A percentile compares a stretch with the other conserved stretches of the same genome.
These are phyloP conservation scores for Anisogramma anomala DNA, from an alignment of 2,329 filamentous ascomycete genomes.

Conservation along the genomic window DNA sequence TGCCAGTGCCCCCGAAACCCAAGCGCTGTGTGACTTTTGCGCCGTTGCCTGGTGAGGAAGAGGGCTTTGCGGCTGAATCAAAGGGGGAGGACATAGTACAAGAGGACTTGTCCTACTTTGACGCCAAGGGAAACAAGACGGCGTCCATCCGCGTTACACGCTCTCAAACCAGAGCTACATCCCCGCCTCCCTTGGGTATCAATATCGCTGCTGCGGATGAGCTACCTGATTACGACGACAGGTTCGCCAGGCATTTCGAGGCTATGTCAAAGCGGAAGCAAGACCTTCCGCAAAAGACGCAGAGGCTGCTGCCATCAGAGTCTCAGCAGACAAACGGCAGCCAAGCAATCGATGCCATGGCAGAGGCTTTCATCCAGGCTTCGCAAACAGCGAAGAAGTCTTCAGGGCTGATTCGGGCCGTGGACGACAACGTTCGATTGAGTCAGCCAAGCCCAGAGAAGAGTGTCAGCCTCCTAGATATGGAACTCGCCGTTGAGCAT, in stretches of 20 bases:
- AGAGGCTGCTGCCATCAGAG: conserved; percentile 28
- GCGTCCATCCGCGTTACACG: conserved; percentile 1
- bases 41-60: conserved; percentile 17
- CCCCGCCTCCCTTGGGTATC: conserved; percentile 9
- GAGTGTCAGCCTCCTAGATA: not conserved
- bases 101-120: conserved; percentile 9
- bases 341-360: conserved; percentile 34
- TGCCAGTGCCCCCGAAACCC: conserved; percentile 16
- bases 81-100: conserved; percentile 2
- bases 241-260: conserved; percentile 38
- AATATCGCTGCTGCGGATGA: conserved; percentile 17
- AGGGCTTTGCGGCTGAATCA: not conserved
- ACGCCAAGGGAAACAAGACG: conserved; percentile 5
- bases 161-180: conserved; percentile 3
- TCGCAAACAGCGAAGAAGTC: conserved; percentile 22
- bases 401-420: not conserved
- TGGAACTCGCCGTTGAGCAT: not conserved
- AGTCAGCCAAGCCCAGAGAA: not conserved
- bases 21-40: conserved; percentile 27
- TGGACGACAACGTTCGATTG: conserved; percentile 1
- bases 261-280: conserved; percentile 26
- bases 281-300: conserved; percentile 18
- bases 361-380: conserved; percentile 36
- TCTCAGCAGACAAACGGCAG: conserved; percentile 32
- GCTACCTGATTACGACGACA: conserved; percentile 25